These are phyloP conservation scores for Leishmania turanica DNA, from an alignment of 208 protist species.

Conservation along the genomic window DNA sequence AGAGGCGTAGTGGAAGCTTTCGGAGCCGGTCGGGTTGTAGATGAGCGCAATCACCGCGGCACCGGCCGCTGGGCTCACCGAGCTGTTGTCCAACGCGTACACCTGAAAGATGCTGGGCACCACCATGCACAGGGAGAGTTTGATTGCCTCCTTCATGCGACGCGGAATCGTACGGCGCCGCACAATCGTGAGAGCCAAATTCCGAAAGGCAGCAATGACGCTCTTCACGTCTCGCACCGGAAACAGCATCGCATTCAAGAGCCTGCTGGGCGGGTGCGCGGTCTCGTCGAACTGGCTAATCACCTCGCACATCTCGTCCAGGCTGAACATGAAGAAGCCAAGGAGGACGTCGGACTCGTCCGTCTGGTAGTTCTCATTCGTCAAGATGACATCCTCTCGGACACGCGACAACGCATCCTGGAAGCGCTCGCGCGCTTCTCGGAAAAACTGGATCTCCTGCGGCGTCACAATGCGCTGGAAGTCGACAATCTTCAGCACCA, in stretches of 20 bases:
- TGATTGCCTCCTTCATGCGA: conserved; percentile 90
- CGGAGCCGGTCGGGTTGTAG: conserved; percentile 86
- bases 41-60: conserved; percentile 89
- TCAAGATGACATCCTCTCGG: conserved; percentile 88
- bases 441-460: conserved; percentile 79
- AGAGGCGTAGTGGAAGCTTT: conserved; percentile 90
- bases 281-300: conserved; percentile 76
- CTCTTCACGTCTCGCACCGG: conserved; percentile 71
- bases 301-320: conserved; percentile 87
- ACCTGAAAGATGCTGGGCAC: conserved; percentile 87
- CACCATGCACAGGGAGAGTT: conserved; percentile 89
- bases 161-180: conserved; percentile 68
- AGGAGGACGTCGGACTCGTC: conserved; percentile 89
- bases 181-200: conserved; percentile 54
- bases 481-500: conserved; percentile 91
- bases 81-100: conserved; percentile 75
- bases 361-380: conserved; percentile 91
- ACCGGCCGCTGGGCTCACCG: conserved; percentile 80
- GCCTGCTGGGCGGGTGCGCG: conserved; percentile 43
- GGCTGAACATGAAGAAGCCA: conserved; percentile 92
- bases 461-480: conserved; percentile 66
- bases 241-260: conserved; percentile 52
- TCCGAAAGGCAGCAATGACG: conserved; percentile 53
- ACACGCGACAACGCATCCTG: conserved; percentile 84
- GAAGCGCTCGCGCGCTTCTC: conserved; percentile 76